Evolutionary conservation across 192 early-diverging fungal genomes (phyloP), one percentile per base, ranked within the genome.

Genomic region (Geosiphon pyriformis): DNA sequence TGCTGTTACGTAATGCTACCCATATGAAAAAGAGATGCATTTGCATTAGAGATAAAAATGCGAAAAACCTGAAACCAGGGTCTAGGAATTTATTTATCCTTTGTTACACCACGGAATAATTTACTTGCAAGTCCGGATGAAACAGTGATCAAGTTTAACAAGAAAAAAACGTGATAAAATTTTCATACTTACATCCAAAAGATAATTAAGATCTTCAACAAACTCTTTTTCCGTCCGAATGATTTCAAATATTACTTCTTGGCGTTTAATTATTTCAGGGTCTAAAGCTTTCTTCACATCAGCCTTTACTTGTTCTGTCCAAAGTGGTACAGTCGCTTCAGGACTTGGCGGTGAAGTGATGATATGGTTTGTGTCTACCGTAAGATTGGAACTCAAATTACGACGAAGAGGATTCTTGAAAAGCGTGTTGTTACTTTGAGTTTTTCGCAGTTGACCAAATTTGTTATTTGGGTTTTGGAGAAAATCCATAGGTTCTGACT

Each of bases 171-270:
- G 17, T 17, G 17, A 46, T 46, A 46, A 46, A 10, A 52, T 20
- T n/a, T 4, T n/a, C 10, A 52, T 25, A 42, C 20, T 1, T 64
- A 64, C 61, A 23, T 64, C 61, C 17, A 34, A 27, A 30, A 64
- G 23, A 29, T 64, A 64, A 11, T 20, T 15, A 10, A 52, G 7
- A 64, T 64, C 61, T 4, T 64, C 30, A 0, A 35, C 61, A 64
- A 52, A 64, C 6, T 25, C 61, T 22, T 52, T 33, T 51, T 64
- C 61, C 0, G 61, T 64, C 22, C 61, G 61, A 64, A 64, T 64
- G 7, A 64, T 64, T 51, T 64, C 61, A 25, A 34, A 52, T 1
- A 64, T 64, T 4, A 64, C n/a, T 64, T 52, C 61, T 52, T 64
- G 61, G 2, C 61, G 61, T 49, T 51, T 46, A 34, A 64, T 64